Base-by-base conservation (phyloP, 2,329 filamentous ascomycete species). In the Pestalotiopsis sp. region DNA sequence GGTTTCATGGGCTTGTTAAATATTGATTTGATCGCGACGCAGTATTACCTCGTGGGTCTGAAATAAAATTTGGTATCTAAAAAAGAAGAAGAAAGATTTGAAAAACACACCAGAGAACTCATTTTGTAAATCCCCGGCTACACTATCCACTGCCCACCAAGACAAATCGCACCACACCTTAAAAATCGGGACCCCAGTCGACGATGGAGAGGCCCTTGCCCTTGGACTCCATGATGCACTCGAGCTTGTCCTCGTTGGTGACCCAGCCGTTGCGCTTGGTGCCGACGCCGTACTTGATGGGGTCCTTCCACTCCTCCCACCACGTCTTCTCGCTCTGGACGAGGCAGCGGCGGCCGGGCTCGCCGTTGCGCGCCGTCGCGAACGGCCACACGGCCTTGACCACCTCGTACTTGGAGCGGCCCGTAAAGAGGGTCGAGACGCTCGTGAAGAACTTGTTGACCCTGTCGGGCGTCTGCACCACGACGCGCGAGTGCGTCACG, bases 361-460 rank as follows among this genome's bases (percentile, higher is more conserved):
- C 84, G 52, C 79, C 85, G 71, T 77, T 83, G 73, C 75, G 79
- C 3, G 80, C 78, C 70, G 84, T 85, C 1, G 87, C 87, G 77
- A 87, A 89, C 3, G 86, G 87, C 87, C 87, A 89, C 1, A 89
- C 82, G 1, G 83, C 81, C 74, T 87, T 86, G 63, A 87, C 81
- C 2, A 87, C 84, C 75, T 88, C 86, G 71, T 88, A 89, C 70
- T 82, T 84, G 74, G 82, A 84, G 75, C 84, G 86, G 3, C 86
- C 85, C 0, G 81, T 80, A 71, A 89, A 88, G 2, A 88, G 76
- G 27, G 83, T 82, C 2, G 84, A 81, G 31, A 89, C 80, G 27
- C 80, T 84, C 13, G 84, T 86, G 72, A 88, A 83, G 76, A 89
- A 86, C 66, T 83, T 83, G 73, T 87, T 86, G 68, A 86, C 81